Base-by-base conservation (phyloP, 2,329 filamentous ascomycete genomes). In the Fusarium camptoceras region DNA sequence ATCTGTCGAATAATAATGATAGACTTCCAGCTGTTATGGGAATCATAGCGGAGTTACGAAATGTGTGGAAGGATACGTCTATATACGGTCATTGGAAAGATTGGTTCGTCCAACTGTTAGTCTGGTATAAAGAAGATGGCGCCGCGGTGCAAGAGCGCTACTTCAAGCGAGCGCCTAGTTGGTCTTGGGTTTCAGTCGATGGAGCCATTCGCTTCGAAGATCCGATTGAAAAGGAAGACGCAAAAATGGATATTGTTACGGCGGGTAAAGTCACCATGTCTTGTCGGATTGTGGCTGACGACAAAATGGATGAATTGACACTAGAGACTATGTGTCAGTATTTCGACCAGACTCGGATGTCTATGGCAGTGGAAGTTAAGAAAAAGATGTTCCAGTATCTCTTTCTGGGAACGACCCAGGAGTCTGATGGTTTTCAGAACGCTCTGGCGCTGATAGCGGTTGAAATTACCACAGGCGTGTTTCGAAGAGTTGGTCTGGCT, bases 361-460 rank as follows among this genome's bases (percentile, higher is more conserved):
- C 18, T 6, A 12, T n/a, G 34, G 9, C 18, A 10, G 5, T 1
- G 0, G 61, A 64, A 5, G 3, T 31, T 0, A 24, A 2, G 3
- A 8, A 4, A 2, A 39, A 8, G 0, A 11, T 12, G 0, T n/a
- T 18, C 1, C 8, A 50, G 0, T 64, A 64, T 12, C 37, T 64
- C 5, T 16, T 64, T 1, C 4, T 64, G 1, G 61, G 61, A 0
- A 58, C 20, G 0, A 2, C 14, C 0, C 5, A 1, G 0, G n/a
- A 22, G 0, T 10, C 2, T 2, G 11, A 56, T 0, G 6, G 2
- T 0, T n/a, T 22, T 3, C 18, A 46, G 11, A 10, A 6, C 0
- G 50, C 59, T 0, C 0, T 64, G 2, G 59, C 37, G 1, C 2
- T 64, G 2, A 34, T 64, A 5, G 4, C 31, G 1, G 8, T 57